Evolutionary conservation across 2,329 filamentous ascomycete species (phyloP), one percentile per base, ranked within the genome.

Genomic region (Exserohilum rostratum): DNA sequence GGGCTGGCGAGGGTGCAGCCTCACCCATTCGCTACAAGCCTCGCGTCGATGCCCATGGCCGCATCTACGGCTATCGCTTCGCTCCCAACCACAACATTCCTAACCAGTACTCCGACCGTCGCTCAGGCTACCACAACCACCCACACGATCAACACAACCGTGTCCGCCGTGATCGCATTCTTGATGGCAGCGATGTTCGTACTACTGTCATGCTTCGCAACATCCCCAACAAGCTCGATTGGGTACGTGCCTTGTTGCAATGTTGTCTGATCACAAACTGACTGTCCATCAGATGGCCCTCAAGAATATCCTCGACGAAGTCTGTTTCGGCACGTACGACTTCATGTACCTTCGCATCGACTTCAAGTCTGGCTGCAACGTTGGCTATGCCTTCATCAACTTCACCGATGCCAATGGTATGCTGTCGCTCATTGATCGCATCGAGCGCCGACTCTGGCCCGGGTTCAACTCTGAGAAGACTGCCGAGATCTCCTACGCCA

Each of bases 331-430:
- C 27, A 88, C 89, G 58, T 98, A 96, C 72, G 93, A 98, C 71
- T 98, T 98, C 75, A 87, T 96, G 81, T 99, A 99, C 73, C 79
- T 98, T 47, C 88, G 95, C 34, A 98, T 98, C 66, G 85, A 86
- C 60, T 81, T 75, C 59, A 61, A 73, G 49, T 75, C 76, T 33
- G 71, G 55, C 47, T 70, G 60, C 58, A 96, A 92, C 72, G 93
- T 98, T 54, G 95, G 95, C 40, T 98, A 98, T 75, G 93, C 92
- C 0, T 99, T 98, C 76, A 91, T 99, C 78, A 97, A 99, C 76
- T 97, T 98, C 66, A 85, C 87, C 38, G 87, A 92, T 72, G 86
- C 90, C 0, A 53, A 60, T 6, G 70, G 70, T 7, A 69, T 75
- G 62, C 55, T 72, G 2, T 51, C 62, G 2, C 62, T 74, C 29